Evolutionary conservation across 768 basidiomycete species (phyloP).

Genomic region (Tylopilus plumbeoviolaceoides): DNA sequence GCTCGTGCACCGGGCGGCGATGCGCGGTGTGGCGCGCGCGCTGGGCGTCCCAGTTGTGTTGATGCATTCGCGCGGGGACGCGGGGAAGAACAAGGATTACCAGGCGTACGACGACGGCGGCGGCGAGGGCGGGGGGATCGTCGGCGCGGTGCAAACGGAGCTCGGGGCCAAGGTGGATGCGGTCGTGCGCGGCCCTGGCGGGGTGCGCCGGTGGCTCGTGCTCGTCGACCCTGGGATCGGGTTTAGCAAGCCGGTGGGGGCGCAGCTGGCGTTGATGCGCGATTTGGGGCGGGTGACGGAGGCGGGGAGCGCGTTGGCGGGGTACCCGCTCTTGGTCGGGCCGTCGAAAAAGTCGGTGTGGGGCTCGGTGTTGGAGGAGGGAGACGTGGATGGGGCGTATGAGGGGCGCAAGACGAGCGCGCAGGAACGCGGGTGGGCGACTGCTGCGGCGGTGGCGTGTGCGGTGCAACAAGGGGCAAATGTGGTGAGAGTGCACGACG

Average conservation of each 20-base stretch:
- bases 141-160: slow-evolving; percentile 68
- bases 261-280: slow-evolving; percentile 67
- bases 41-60: slow-evolving; percentile 77
- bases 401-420: slow-evolving; percentile 54
- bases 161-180: slow-evolving; percentile 62
- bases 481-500: slow-evolving; percentile 82
- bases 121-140: slow-evolving; percentile 33
- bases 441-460: slow-evolving; percentile 70
- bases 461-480: slow-evolving; percentile 69
- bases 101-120: slow-evolving; percentile 39
- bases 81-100: slow-evolving; percentile 70
- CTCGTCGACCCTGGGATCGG: slow-evolving; percentile 91
- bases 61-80: slow-evolving; percentile 93
- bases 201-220: slow-evolving; percentile 83
- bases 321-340: slow-evolving; percentile 71
- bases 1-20: slow-evolving; percentile 43
- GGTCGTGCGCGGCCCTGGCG: slow-evolving; percentile 63
- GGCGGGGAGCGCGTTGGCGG: slow-evolving; percentile 46
- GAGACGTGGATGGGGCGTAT: slow-evolving; percentile 36
- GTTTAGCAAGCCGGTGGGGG: slow-evolving; percentile 83
- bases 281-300: slow-evolving; percentile 41
- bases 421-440: slow-evolving; percentile 71
- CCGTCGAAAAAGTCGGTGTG: slow-evolving; percentile 83
- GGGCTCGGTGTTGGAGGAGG: slow-evolving; percentile 54
- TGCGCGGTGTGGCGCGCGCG: slow-evolving; percentile 63